Base-by-base conservation (phyloP, 1,284 basidiomycete species). In the Inonotus hispidus region DNA sequence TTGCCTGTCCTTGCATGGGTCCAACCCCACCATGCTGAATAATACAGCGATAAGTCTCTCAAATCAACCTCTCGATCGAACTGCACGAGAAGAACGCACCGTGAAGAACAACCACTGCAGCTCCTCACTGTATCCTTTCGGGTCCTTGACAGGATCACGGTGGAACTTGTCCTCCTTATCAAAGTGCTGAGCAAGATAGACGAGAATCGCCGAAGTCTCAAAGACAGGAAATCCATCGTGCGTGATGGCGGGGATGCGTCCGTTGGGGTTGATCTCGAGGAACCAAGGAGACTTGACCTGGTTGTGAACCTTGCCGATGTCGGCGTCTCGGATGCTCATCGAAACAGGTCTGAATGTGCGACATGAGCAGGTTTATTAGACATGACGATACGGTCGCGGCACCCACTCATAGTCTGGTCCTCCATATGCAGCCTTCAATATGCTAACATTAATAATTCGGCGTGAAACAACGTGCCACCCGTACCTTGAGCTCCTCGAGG, bases 31-130 rank as follows among this genome's bases (percentile, higher is more conserved):
- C 85, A 67, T 87, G 84, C 81, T 85, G 50, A 52, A 43, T 43
- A 43, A 43, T 43, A 21, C 13, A n/a, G 2, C 8, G 19, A 43
- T 3, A 49, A 49, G 13, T 3, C 47, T 2, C 23, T 25, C 65
- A n/a, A n/a, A n/a, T n/a, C n/a, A 7, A 54, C 27, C 23, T 19
- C 11, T 49, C 39, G 38, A 19, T 19, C 19, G 29, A 37, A 32
- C 27, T 53, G 32, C 41, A 54, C 45, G 66, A 68, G 61, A 21
- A 43, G 45, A 64, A 64, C 59, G 65, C 58, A 63, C 68, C 56
- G 45, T 79, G 66, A 89, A 93, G 74, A 92, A 90, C 53, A 92
- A 85, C 91, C 90, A 93, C 68, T 89, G 87, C 19, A 89, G 68
- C 71, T 83, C 78, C 70, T 86, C 80, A 68, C 82, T 84, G 67